Conservation (phyloP, 345 rosid genomes). For the Moricandia arvensis region DNA sequence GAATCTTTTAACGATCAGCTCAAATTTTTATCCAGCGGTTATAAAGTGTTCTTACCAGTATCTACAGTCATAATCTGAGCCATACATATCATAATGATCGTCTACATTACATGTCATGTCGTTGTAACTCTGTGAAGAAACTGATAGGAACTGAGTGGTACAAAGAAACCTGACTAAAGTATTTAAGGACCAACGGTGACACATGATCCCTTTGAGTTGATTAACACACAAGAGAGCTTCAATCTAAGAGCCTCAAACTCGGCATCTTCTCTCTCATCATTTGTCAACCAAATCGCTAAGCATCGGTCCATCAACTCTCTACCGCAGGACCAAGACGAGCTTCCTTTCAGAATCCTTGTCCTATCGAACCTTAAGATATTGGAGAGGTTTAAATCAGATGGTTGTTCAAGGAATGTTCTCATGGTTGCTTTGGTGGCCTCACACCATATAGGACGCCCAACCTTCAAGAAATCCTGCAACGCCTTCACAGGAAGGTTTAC, state of each 20-base stretch:
- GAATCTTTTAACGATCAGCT: too few species aligned
- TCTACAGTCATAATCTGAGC: background rate
- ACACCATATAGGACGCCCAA: slow-evolving; percentile 87
- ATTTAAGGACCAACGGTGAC: slow-evolving; percentile 35
- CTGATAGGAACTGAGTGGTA: background rate
- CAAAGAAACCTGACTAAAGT: background rate
- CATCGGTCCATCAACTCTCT: slow-evolving; percentile 61
- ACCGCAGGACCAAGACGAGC: slow-evolving; percentile 41
- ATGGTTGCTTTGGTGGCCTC: slow-evolving; percentile 55
- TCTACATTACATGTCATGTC: background rate
- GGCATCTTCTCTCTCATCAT: slow-evolving; percentile 52
- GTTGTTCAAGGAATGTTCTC: slow-evolving; percentile 55
- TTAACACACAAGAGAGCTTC: slow-evolving; percentile 48
- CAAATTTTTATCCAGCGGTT: too few species aligned
- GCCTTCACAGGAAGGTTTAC: slow-evolving; percentile 69
- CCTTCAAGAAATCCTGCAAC: slow-evolving; percentile 63
- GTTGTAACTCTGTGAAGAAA: background rate
- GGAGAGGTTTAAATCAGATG: slow-evolving; percentile 58
- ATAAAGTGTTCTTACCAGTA: too few species aligned
- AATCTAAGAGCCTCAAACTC: slow-evolving; percentile 65
- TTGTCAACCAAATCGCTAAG: slow-evolving; percentile 62
- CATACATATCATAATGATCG: background rate
- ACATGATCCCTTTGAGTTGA: slow-evolving; percentile 28
- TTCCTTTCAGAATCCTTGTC: slow-evolving; percentile 46
- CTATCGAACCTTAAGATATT: slow-evolving; percentile 60